Evolutionary conservation across 1,284 basidiomycete genomes (phyloP).

Genomic region (Sphaerobolus stellatus): DNA sequence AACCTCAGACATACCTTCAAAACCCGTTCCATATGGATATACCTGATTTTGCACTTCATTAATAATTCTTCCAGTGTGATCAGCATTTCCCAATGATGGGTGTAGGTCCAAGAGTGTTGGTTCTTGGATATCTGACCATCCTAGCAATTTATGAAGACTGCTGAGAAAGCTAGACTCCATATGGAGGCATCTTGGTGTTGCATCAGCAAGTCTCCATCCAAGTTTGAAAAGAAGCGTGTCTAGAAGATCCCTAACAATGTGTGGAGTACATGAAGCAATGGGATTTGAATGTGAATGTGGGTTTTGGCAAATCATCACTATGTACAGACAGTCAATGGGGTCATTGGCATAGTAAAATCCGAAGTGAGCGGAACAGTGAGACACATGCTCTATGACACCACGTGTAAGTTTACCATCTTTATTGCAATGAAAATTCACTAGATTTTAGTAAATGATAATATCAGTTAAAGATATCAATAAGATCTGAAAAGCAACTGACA

Average conservation of each 20-base stretch:
- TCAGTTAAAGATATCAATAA: not conserved
- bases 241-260: slow-evolving; percentile 1
- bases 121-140: slow-evolving; percentile 11
- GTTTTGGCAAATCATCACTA: slow-evolving; percentile 21
- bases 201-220: slow-evolving; percentile 26
- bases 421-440: slow-evolving; percentile 24
- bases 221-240: slow-evolving; percentile 11
- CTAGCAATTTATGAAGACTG: slow-evolving; percentile 16
- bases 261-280: slow-evolving; percentile 13
- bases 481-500: no score
- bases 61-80: slow-evolving; percentile 23
- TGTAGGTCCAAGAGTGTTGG: slow-evolving; percentile 23
- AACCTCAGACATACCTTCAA: slow-evolving; percentile 20
- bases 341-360: slow-evolving; percentile 22
- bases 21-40: slow-evolving; percentile 24
- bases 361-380: slow-evolving; percentile 19
- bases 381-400: slow-evolving; percentile 1
- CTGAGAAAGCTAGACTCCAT: slow-evolving; percentile 23
- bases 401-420: slow-evolving; percentile 13
- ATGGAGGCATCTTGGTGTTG: slow-evolving; percentile 24
- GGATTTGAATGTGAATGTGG: slow-evolving; percentile 19
- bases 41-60: slow-evolving; percentile 12
- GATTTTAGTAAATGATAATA: not conserved
- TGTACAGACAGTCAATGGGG: slow-evolving; percentile 13
- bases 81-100: slow-evolving; percentile 25